Percentiles rank a stretch among this genome's conserved stretches.
These are phyloP conservation scores for Solanum commersonii DNA, from an alignment of 257 asterid genomes.

Conservation along the genomic window DNA sequence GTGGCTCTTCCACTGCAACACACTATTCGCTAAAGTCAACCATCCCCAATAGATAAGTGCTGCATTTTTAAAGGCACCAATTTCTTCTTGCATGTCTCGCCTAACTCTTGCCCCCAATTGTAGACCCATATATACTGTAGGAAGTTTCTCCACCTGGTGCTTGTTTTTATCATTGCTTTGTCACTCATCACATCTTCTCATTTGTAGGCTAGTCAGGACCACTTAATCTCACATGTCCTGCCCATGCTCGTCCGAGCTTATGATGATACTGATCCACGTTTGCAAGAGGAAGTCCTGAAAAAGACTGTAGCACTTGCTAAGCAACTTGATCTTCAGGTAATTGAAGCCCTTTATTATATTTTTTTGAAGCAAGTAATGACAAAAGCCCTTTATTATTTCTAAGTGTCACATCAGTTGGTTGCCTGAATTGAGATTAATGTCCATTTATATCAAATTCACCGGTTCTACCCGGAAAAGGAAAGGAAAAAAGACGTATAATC, in stretches of 20 bases:
- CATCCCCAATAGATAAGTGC: background rate
- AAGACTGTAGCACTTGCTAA: constrained; percentile 69
- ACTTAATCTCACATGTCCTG: constrained; percentile 70
- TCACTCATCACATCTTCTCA: constrained; percentile 8
- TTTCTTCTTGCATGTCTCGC: background rate
- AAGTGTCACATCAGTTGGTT: background rate
- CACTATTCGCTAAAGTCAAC: background rate
- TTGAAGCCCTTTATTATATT: background rate
- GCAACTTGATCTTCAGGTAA: constrained; percentile 85
- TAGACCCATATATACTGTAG: background rate
- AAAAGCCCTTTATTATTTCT: background rate
- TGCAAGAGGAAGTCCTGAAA: constrained; percentile 98
- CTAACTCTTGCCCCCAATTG: background rate
- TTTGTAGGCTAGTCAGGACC: constrained; percentile 79
- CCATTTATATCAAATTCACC: background rate
- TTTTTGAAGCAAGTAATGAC: background rate
- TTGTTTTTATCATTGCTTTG: constrained; percentile 10
- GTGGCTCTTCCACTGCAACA: background rate
- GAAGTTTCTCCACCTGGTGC: background rate
- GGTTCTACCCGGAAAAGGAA: background rate
- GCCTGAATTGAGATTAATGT: background rate
- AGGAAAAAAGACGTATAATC: background rate
- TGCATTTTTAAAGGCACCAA: background rate
- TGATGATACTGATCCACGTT: constrained; percentile 88
- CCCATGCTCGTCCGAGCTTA: constrained; percentile 96